Conservation (phyloP, 2,329 filamentous ascomycete species). For the Colletotrichum cereale region DNA sequence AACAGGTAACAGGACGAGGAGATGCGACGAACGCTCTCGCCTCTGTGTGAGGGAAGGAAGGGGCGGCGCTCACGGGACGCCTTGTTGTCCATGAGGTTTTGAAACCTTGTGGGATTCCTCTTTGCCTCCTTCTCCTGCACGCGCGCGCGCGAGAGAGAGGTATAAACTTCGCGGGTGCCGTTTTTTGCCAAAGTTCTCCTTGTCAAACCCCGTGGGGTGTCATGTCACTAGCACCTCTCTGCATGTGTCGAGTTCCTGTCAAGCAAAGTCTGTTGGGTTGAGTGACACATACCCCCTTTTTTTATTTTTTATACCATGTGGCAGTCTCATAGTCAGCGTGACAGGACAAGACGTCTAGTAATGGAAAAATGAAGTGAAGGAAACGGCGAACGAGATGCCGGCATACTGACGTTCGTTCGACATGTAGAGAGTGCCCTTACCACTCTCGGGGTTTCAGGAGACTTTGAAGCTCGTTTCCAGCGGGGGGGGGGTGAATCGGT, state of each 20-base stretch:
- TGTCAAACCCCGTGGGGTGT: too few relatives aligned
- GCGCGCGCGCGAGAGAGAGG: too few relatives aligned
- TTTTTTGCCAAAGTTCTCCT: too few relatives aligned
- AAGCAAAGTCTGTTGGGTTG: too few relatives aligned
- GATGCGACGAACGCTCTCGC: conserved; percentile 28
- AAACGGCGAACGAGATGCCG: neutral
- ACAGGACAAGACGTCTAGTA: too few relatives aligned
- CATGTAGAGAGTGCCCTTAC: conserved; percentile 16
- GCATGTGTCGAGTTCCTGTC: neutral
- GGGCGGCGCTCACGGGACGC: conserved; percentile 29
- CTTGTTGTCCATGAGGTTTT: conserved; percentile 13
- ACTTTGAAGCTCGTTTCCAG: conserved; percentile 5
- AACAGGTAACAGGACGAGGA: neutral
- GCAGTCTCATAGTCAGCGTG: too few relatives aligned
- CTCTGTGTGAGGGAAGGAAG: too few relatives aligned
- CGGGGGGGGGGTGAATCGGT: neutral
- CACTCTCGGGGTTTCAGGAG: conserved; percentile 31
- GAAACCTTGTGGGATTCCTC: conserved; percentile 28
- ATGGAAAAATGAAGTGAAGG: too few relatives aligned
- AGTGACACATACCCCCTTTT: neutral
- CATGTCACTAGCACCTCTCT: neutral
- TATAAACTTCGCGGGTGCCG: neutral
- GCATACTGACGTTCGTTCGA: conserved; percentile 25
- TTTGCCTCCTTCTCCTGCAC: neutral
- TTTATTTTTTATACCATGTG: too few relatives aligned